A percentile compares a stretch with the other conserved stretches of the same genome.
Conservation (phyloP, 495 filamentous ascomycete genomes). For the Neurospora africana region DNA sequence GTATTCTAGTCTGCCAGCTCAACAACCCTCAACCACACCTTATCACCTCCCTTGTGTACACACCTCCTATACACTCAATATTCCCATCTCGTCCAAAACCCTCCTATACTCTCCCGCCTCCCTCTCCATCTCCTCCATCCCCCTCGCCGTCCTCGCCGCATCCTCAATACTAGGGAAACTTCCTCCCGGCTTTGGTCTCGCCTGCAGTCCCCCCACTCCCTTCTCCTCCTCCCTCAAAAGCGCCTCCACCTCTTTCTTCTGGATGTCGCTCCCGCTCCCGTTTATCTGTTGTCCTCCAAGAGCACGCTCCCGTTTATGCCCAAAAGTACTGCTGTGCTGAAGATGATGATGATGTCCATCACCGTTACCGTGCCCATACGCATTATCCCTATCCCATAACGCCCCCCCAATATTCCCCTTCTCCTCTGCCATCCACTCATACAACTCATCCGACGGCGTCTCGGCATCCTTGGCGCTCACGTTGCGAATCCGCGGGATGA, state of each 20-base stretch:
- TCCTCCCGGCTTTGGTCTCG: conserved; percentile 32
- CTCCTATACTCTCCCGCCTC: conserved; percentile 60
- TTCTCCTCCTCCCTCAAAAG: background rate
- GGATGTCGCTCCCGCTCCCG: background rate
- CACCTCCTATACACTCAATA: background rate
- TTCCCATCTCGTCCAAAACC: conserved; percentile 27
- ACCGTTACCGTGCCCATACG: background rate
- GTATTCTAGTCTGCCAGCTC: background rate
- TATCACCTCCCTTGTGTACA: background rate
- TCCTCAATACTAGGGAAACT: conserved; percentile 51
- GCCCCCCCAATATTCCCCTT: conserved; percentile 70
- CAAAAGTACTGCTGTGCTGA: background rate
- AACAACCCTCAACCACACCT: background rate
- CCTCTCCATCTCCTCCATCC: conserved; percentile 62
- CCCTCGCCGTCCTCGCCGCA: conserved; percentile 54
- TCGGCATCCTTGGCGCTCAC: conserved; percentile 35
- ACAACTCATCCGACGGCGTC: conserved; percentile 51
- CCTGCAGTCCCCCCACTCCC: background rate
- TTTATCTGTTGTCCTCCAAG: background rate
- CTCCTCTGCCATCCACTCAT: conserved; percentile 72
- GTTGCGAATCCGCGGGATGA: conserved; percentile 62
- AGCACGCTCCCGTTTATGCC: background rate
- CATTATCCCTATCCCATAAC: conserved; percentile 32
- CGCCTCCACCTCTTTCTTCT: background rate
- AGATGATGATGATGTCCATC: background rate